phyloP scores from a whole-genome alignment of 345 rosid genomes.

The Eucalyptus albens region DNA sequence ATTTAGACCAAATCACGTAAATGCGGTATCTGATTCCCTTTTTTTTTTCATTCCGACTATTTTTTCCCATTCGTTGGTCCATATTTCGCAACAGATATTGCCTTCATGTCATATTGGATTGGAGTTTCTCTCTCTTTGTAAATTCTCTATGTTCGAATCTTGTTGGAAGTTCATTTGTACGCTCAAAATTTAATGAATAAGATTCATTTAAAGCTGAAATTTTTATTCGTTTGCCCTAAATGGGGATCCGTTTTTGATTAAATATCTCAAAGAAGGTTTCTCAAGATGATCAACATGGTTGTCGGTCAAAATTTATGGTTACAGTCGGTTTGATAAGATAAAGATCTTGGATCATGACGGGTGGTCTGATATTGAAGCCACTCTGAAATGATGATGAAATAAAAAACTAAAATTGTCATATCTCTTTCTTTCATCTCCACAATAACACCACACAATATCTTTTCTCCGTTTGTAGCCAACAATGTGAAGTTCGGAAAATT shows the following conservation, averaged over 20 bases:
- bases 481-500: background rate
- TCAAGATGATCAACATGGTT: background rate
- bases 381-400: background rate
- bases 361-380: background rate
- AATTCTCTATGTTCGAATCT: background rate
- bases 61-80: too few relatives aligned
- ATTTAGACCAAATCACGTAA: too few relatives aligned
- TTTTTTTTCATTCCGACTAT: too few relatives aligned
- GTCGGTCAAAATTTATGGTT: background rate
- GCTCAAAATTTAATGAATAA: background rate
- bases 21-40: accelerated
- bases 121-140: background rate
- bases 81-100: background rate
- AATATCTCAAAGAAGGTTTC: background rate
- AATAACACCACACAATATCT: background rate
- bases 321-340: background rate
- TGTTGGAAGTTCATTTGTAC: background rate
- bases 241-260: background rate
- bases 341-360: background rate
- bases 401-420: too few relatives aligned
- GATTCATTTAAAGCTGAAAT: background rate
- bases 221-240: background rate
- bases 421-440: background rate
- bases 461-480: background rate
- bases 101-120: background rate